A percentile compares a stretch with the other conserved stretches of the same genome.
phyloP scores from a whole-genome alignment of 148 eudicot genomes.

The Chenopodium berlandieri region DNA sequence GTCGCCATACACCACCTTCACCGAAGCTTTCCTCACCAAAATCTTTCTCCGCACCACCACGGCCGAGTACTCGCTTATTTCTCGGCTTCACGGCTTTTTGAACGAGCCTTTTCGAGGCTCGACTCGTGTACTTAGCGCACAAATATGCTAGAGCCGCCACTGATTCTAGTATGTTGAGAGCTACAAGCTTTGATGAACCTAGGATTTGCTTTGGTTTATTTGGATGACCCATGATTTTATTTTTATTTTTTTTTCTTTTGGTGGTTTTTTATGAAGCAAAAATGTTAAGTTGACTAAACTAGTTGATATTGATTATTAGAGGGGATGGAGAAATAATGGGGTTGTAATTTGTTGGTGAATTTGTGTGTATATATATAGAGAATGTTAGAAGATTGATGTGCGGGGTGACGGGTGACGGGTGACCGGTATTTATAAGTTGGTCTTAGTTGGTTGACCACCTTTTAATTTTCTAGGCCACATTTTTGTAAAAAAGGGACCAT shows the following conservation, averaged over 20 bases:
- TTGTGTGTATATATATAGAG: not conserved
- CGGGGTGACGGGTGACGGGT: not conserved
- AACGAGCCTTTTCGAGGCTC: constrained; percentile 34
- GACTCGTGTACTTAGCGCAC: constrained; percentile 40
- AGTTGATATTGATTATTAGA: not conserved
- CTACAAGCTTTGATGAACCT: constrained; percentile 30
- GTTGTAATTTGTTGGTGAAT: not conserved
- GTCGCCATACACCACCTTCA: constrained; percentile 55
- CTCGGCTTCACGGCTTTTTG: constrained; percentile 16
- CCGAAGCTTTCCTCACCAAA: constrained; percentile 29
- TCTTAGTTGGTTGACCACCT: constrained; percentile 3
- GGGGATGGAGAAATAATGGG: not conserved
- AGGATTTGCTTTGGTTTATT: constrained; percentile 24
- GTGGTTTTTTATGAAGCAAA: not conserved
- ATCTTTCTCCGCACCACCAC: not conserved
- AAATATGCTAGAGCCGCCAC: constrained; percentile 28
- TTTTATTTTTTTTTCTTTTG: not conserved
- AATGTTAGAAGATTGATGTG: not conserved
- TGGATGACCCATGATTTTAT: constrained; percentile 17
- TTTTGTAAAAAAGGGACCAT: too few species aligned
- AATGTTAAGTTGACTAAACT: too few species aligned
- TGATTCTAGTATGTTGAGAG: constrained; percentile 36
- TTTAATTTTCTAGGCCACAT: too few species aligned
- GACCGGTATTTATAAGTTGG: constrained; percentile 13
- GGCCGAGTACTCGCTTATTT: constrained; percentile 26